Evolutionary conservation across 1,284 basidiomycete species (phyloP), one percentile per base, ranked within the genome.

Genomic region (Neonothopanus nambi): DNA sequence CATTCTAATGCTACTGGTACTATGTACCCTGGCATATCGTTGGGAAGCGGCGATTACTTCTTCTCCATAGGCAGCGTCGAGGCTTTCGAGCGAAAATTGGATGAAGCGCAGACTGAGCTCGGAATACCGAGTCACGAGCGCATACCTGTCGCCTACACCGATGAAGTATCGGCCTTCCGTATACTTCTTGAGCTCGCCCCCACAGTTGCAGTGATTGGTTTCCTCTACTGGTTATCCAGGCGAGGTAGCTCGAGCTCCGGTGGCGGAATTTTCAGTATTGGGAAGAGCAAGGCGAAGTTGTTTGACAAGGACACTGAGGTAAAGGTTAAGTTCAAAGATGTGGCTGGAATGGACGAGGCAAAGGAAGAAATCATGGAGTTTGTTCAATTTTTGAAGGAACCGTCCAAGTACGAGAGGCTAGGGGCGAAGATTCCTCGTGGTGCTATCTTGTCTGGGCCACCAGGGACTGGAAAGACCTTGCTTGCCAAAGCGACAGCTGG

Each of bases 341-440:
- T 99, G 20, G 96, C 96, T 24, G 96, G 96, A 42, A 98, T 98
- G 95, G 96, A 99, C 74, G 96, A 99, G 74, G 96, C 95, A 51
- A 99, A 99, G 79, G 92, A 96, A 76, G 96, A 99, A 77, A 97
- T 99, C 64, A 98, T 98, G 93, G 96, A 99, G 71, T 99, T 99
- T 67, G 97, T 99, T 69, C 96, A 95, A 65, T 99, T 99, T 79
- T 80, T 99, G 67, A 98, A 98, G 78, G 92, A 98, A 62, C 96
- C 96, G 6, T 75, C 85, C 42, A 91, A 91, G 70, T 99, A 98
- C 74, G 93, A 98, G 75, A 92, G 89, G 66, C 84, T 99, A 36
- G 96, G 97, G 58, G 97, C 96, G 59, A 99, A 98, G 79, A 99
- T 99, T 59, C 97, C 97, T 53, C 91, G 96, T 48, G 97, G 96